Conservation (phyloP, 768 basidiomycete species). For the button mushroom (Agaricus bisporus) region DNA sequence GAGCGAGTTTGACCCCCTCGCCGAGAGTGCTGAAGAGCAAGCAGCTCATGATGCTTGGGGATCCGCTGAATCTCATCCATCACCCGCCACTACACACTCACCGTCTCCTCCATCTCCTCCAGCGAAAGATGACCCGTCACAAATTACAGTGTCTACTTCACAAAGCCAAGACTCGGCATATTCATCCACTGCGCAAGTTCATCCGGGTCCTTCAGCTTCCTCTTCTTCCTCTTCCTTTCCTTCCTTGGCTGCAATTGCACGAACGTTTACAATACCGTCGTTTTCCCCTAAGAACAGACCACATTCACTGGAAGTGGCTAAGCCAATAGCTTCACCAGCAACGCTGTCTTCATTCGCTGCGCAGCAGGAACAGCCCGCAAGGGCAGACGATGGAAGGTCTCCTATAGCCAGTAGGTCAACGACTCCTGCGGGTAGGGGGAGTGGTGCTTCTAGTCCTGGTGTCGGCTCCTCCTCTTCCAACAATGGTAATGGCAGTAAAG, state of each 20-base stretch:
- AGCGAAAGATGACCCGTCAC: conserved; percentile 23
- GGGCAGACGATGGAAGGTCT: conserved; percentile 15
- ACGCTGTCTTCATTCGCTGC: conserved; percentile 49
- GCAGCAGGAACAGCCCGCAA: conserved; percentile 32
- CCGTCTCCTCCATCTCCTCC: conserved; percentile 30
- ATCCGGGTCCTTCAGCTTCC: conserved; percentile 19
- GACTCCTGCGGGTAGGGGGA: conserved; percentile 15
- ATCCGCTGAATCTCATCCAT: conserved; percentile 52
- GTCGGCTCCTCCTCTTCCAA: conserved; percentile 11
- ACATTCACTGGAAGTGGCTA: conserved; percentile 54
- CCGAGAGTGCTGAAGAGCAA: conserved; percentile 42
- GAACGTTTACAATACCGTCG: conserved; percentile 54
- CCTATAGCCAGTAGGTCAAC: conserved; percentile 15
- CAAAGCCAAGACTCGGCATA: conserved; percentile 8
- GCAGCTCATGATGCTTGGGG: conserved; percentile 64
- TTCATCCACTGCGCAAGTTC: conserved; percentile 18
- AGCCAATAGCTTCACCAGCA: conserved; percentile 49
- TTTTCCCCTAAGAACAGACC: conserved; percentile 42
- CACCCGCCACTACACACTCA: conserved; percentile 28
- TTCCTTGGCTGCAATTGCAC: conserved; percentile 61
- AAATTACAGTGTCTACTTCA: background rate
- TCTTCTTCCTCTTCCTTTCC: conserved; percentile 48
- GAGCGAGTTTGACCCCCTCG: conserved; percentile 66
- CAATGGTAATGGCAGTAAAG: conserved; percentile 20
- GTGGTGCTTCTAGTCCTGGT: conserved; percentile 3